phyloP scores from a whole-genome alignment of 192 early-diverging fungal species.

The Backusella psychrophila region DNA sequence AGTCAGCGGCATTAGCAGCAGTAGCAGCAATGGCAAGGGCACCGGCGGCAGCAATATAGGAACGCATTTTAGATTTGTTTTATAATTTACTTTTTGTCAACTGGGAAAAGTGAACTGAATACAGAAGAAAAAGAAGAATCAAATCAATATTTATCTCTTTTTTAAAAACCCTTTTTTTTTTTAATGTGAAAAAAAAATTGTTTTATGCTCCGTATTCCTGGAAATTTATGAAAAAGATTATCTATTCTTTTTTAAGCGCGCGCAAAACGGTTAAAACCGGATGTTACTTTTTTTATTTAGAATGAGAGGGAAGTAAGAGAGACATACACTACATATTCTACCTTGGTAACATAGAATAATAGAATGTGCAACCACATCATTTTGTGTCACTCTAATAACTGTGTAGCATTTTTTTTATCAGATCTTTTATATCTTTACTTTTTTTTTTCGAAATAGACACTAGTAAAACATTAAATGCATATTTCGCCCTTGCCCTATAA shows the following conservation, averaged over 20 bases:
- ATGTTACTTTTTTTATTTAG: not conserved
- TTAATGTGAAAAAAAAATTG: not conserved
- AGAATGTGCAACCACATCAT: not conserved
- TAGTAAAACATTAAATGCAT: not conserved
- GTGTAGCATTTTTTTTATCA: not conserved
- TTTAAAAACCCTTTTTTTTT: not conserved
- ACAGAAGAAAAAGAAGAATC: not conserved
- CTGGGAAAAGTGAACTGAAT: not conserved
- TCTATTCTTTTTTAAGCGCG: not conserved
- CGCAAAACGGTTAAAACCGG: not conserved
- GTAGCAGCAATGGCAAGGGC: constrained; percentile 16
- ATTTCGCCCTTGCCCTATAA: too few species aligned
- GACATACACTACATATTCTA: not conserved
- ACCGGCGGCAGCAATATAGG: constrained; percentile 20
- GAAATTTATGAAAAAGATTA: not conserved
- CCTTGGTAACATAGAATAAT: too few species aligned
- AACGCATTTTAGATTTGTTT: constrained; percentile 26
- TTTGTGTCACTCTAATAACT: not conserved
- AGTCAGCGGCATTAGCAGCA: constrained; percentile 13
- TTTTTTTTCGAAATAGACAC: not conserved
- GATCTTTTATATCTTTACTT: not conserved
- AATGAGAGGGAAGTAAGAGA: too few species aligned
- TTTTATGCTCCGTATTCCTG: not conserved
- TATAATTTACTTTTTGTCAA: not conserved
- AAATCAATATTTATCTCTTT: constrained; percentile 1